Evolutionary conservation across 441 rosid genomes (phyloP), one percentile per base, ranked within the genome.

Genomic region (Lagerstroemia fauriei): DNA sequence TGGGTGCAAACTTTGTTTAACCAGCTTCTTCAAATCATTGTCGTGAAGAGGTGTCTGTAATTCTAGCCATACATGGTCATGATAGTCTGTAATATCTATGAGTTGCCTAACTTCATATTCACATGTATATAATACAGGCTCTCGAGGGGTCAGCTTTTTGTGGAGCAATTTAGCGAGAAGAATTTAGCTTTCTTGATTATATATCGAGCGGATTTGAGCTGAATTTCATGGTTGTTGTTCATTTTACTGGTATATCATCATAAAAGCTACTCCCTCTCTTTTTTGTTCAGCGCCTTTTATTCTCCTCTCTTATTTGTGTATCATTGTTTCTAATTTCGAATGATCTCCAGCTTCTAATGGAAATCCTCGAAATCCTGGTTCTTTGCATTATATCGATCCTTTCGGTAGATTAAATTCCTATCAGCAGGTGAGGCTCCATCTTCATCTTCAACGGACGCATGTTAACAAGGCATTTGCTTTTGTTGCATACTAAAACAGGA

Each of bases 181-280:
- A 91, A 71, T 85, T 88, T 83, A 93, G 89, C 85, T 94, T 95
- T 88, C 89, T 95, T 80, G 98, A 93, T 86, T 94, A 95, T 86
- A 89, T 94, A 69, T 90, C 98, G 18, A 90, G 93, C 73, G 97
- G 98, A 25, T 95, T 92, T 29, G 91, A 95, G 86, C 91, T 94
- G 34, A 95, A 94, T 80, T 95, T 95, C 78, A 93, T 95, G 96
- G 97, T 95, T 82, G 98, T 98, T 50, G 88, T 94, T 78, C 98
- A 95, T 87, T 95, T 95, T 82, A 95, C 98, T 24, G 95, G 98
- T 92, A 76, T 83, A 75, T 75, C 65, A 79, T 75, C 48, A 44
- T 14, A 70, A 13, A 82, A 75, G 27, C 53, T 6, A 16, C 24
- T 20, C 18, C 20, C 22, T 65, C 72, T 56, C n/a, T 81, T 73